Evolutionary conservation across 345 rosid genomes (phyloP), one percentile per base, ranked within the genome.

Genomic region (Barbarea vulgaris): DNA sequence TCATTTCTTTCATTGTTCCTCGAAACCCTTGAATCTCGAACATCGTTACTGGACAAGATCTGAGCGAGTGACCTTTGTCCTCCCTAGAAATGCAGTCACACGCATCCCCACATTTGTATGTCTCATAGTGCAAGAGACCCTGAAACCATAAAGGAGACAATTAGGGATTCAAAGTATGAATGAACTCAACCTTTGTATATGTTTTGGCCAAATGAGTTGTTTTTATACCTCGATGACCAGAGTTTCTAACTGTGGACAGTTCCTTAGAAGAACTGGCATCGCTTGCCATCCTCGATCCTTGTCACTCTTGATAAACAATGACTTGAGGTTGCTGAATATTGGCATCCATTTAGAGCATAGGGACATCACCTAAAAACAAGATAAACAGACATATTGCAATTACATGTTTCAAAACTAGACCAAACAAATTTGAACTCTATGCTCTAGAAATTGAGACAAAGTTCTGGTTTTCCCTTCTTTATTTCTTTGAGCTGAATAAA

Each of bases 81-180:
- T 41, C 9, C 51, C 9, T 4, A 8, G 22, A 9, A 15, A 41
- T 5, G 46, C 46, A 59, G 64, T 34, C 27, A 59, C 64, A 59
- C 34, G 17, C 64, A 59, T 19, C 46, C 63, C 63, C 64, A 3
- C 64, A 59, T 59, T 34, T 59, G 19, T 34, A 17, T 21, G 64
- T 19, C 17, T 11, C 36, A 25, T 41, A 1, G 33, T 61, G 51
- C 3, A 39, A 14, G 8, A 61, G 66, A 39, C 66, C 67, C 22
- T 41, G 52, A 25, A 62, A 41, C 5, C 67, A 41, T 0, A 39
- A 8, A 61, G 14, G 12, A 37, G 7, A 37, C 31, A 13, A 37
- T 60, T 7, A 37, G 25, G 5, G 22, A 13, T 12, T 19, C 11
- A 18, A 33, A 36, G 10, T 11, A 21, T 36, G 18, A 60, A 21